Base-by-base conservation (phyloP, 495 filamentous ascomycete genomes). In the Aspergillus steynii region DNA sequence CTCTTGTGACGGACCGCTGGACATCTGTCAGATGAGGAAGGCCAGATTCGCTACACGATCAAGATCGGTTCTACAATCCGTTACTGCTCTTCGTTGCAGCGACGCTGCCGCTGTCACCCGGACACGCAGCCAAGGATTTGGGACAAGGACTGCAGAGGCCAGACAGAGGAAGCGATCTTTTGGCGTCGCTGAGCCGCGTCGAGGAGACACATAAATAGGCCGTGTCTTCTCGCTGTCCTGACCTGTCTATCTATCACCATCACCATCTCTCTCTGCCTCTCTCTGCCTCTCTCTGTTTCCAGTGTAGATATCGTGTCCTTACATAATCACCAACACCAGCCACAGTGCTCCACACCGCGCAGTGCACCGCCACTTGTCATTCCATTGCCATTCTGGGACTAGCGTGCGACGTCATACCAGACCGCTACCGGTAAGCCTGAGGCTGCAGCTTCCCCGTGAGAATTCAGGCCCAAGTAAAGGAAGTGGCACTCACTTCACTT, bases 81-180 rank as follows among this genome's bases (percentile, higher is more conserved):
- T 6, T 8, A 14, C 7, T n/a, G 51, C 27, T 31, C 27, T 32
- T 12, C 14, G 10, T 14, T 2, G 26, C 1, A 29, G 27, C 27
- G 51, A 53, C 28, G 27, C 5, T 12, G 51, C 51, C 54, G 64
- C 37, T 53, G 58, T 61, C 59, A 67, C 55, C 61, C 53, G 57
- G 55, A 54, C 54, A 49, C 42, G 29, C 20, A 32, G 25, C 53
- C 4, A 54, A 53, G 25, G 52, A 31, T 37, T 37, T 8, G 29
- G 49, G 53, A 42, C 26, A 50, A 29, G 59, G 55, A 56, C 60
- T 53, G 48, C 32, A 37, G 47, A 46, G 62, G 62, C 65, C 62
- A 65, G 65, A 60, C 62, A 58, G 42, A 50, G 51, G 37, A 42
- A 42, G 37, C 12, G 37, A 15, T 12, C 12, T 8, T 15, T 42